Conservation (phyloP, 495 filamentous ascomycete species). For the Aspergillus nanangensis region DNA sequence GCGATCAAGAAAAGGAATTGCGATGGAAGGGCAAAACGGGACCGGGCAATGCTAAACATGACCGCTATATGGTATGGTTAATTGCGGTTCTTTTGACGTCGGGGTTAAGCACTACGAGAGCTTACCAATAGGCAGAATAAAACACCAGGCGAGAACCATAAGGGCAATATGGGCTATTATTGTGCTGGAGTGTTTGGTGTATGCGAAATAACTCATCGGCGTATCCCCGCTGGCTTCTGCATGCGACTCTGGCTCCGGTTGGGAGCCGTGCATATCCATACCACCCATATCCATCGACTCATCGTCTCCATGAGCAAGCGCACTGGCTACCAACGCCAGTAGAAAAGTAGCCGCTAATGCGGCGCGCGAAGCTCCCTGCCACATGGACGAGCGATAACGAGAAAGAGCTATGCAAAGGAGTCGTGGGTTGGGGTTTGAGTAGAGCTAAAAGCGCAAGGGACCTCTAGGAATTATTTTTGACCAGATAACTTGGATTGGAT, state of each 20-base stretch:
- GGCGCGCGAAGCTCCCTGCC: conserved; percentile 18
- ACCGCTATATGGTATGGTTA: conserved; percentile 51
- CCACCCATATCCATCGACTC: conserved; percentile 30
- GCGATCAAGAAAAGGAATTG: conserved; percentile 73
- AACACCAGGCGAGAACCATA: conserved; percentile 78
- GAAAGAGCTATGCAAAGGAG: neutral
- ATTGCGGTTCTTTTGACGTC: neutral
- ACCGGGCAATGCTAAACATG: conserved; percentile 80
- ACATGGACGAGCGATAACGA: conserved; percentile 20
- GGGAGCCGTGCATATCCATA: conserved; percentile 34
- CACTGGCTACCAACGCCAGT: conserved; percentile 29
- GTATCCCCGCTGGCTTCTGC: conserved; percentile 17
- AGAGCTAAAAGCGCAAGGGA: too few relatives aligned
- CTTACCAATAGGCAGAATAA: conserved; percentile 79
- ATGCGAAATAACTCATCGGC: conserved; percentile 70
- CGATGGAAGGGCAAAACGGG: conserved; percentile 63
- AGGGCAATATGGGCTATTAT: conserved; percentile 76
- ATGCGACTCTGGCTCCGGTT: conserved; percentile 28
- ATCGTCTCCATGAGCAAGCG: conserved; percentile 34
- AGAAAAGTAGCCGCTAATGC: conserved; percentile 29
- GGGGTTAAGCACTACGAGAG: too few relatives aligned
- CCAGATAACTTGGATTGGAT: too few relatives aligned
- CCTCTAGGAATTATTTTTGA: too few relatives aligned
- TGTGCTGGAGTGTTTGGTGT: conserved; percentile 57
- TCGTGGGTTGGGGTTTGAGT: neutral